Conservation (phyloP, 805 yeast genomes). For the Ogataea ramenticola region DNA sequence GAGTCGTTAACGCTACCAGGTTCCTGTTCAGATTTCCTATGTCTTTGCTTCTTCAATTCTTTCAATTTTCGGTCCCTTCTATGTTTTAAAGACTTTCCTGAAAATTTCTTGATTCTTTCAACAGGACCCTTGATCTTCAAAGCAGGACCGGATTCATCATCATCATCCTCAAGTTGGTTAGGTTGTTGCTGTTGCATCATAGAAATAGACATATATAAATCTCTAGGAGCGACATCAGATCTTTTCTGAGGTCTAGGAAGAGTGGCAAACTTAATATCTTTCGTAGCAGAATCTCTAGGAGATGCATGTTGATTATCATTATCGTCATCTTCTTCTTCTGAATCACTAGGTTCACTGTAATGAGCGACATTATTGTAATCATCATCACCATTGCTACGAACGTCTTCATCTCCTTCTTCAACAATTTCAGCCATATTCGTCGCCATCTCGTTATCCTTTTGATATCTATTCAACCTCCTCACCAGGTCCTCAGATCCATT, state of each 20-base stretch:
- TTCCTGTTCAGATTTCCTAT: conserved; percentile 1
- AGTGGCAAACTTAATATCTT: conserved; percentile 49
- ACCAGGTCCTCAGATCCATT: conserved; percentile 26
- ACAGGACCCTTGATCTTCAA: conserved; percentile 72
- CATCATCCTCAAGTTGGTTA: conserved; percentile 24
- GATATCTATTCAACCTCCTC: conserved; percentile 14
- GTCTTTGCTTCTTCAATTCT: conserved; percentile 7
- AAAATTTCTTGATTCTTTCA: conserved; percentile 33
- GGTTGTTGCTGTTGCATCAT: conserved; percentile 64
- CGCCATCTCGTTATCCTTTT: conserved; percentile 1
- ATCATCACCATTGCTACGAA: background rate
- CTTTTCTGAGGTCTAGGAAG: conserved; percentile 48
- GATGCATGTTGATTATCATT: background rate
- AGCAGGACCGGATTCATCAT: conserved; percentile 67
- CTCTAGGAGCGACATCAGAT: conserved; percentile 62
- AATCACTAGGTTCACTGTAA: conserved; percentile 38
- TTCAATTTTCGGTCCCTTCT: conserved; percentile 15
- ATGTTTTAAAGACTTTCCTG: conserved; percentile 18
- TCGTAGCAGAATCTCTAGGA: background rate
- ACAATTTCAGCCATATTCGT: conserved; percentile 8
- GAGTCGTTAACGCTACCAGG: background rate
- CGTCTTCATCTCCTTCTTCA: conserved; percentile 12
- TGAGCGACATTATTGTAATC: conserved; percentile 19
- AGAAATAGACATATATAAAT: conserved; percentile 76
- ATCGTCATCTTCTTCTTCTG: conserved; percentile 13